Percentiles rank a stretch among this genome's conserved stretches.
Conservation (phyloP, 192 early-diverging fungal species). For the Dissophora ornata region DNA sequence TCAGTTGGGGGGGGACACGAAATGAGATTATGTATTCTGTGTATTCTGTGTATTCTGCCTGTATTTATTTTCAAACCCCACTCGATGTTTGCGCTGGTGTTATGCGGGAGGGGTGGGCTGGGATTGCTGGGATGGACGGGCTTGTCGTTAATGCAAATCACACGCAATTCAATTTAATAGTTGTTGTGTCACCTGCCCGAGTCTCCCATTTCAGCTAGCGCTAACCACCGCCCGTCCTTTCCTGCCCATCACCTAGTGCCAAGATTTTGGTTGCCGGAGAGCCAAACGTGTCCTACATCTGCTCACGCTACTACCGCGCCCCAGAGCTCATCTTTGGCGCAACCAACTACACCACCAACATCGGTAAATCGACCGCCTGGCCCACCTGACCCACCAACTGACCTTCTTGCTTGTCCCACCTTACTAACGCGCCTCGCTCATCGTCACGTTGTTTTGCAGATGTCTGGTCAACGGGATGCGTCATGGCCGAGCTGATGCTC, state of each 20-base stretch:
- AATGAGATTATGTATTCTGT: too few species aligned
- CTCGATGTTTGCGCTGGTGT: too few species aligned
- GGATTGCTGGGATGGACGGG: too few species aligned
- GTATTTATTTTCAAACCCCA: conserved; percentile 36
- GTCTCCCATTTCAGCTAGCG: conserved; percentile 13
- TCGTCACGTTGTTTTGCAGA: conserved; percentile 56
- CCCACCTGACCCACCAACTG: too few species aligned
- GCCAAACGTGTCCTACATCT: conserved; percentile 98
- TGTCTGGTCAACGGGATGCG: conserved; percentile 96
- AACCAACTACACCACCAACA: conserved; percentile 89
- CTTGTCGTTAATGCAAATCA: too few species aligned
- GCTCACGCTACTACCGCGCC: conserved; percentile 97
- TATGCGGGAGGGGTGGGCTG: too few species aligned
- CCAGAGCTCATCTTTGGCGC: conserved; percentile 98
- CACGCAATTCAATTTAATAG: background rate
- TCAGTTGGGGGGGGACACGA: too few species aligned
- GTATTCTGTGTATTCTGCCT: too few species aligned
- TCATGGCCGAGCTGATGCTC: conserved; percentile 96
- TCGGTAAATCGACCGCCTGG: too few species aligned
- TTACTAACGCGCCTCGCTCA: background rate
- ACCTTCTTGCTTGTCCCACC: background rate
- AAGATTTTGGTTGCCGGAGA: conserved; percentile 95
- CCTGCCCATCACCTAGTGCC: too few species aligned
- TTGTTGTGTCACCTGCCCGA: conserved; percentile 37
- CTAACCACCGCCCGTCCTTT: background rate